These are phyloP conservation scores for Phellinidium pouzarii DNA, from an alignment of 1,284 basidiomycete species.

Conservation along the genomic window DNA sequence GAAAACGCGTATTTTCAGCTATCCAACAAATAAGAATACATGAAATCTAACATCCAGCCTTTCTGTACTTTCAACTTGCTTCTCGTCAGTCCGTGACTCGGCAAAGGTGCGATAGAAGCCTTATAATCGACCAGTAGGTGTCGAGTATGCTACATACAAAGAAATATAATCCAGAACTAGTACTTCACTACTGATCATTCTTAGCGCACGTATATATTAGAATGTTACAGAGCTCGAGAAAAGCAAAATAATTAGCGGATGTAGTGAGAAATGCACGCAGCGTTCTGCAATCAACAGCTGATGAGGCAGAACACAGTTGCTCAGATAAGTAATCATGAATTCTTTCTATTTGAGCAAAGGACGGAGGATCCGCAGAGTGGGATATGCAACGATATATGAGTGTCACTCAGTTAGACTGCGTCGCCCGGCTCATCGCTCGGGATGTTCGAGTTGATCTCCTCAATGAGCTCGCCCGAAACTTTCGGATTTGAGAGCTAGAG, in stretches of 20 bases:
- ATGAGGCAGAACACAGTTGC: not conserved
- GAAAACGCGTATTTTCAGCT: no score
- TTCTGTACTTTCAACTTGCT: no score
- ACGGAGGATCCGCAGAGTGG: not conserved
- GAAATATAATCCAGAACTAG: not conserved
- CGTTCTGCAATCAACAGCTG: not conserved
- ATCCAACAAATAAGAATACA: no score
- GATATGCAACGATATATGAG: not conserved
- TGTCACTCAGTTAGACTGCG: constrained; percentile 6
- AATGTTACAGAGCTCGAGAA: constrained; percentile 3
- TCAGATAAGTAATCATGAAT: not conserved
- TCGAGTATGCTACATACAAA: not conserved
- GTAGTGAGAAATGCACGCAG: constrained; percentile 5
- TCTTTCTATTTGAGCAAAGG: not conserved
- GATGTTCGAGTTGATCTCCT: constrained; percentile 32
- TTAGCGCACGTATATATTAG: not conserved
- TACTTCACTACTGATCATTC: not conserved
- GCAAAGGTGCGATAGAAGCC: not conserved
- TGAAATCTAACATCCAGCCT: no score
- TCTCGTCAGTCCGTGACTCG: no score
- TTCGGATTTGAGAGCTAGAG: constrained; percentile 30
- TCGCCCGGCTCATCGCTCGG: constrained; percentile 23
- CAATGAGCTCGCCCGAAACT: constrained; percentile 30
- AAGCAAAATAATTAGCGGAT: constrained; percentile 13
- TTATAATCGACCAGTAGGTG: not conserved